Base-by-base conservation (phyloP, 108 stramenopile genomes). In the Skeletonema menzelii region DNA sequence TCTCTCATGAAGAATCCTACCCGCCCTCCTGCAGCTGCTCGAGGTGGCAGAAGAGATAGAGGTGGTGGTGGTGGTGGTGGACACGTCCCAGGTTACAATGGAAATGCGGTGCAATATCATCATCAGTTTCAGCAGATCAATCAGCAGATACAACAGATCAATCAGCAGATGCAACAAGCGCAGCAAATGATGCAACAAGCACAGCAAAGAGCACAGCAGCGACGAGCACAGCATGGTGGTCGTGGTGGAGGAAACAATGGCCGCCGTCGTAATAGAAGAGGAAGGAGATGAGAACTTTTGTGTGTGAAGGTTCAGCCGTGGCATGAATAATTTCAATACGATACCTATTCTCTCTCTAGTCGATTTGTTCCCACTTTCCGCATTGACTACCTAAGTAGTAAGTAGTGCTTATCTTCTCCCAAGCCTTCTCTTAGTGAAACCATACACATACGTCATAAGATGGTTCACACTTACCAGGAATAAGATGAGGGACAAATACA, bases 1-100 rank as follows among this genome's bases (percentile, higher is more conserved):
- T 46, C 59, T 35, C 31, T 82, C 32, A 37, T 77, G 27, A 77
- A 77, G 53, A 59, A 73, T 28, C 79, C 72, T 28, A 42, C 24
- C 8, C 37, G 65, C 22, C 57, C 35, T 63, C 12, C 56, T 24
- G 26, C 35, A n/a, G 49, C 49, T 10, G 49, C 49, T 10, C 20
- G 20, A 10, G 49, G 20, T 53, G 49, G 20, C 8, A 53, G 19
- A 22, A n/a, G 8, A 35, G 35, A 10, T 0, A 35, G 20, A 22
- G 49, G 20, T 8, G 49, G 20, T 53, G n/a, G 19, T 7, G 49
- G 20, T 8, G 49, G 20, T 53, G n/a, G 19, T 7, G 49, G 8
- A n/a, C 5, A 20, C 17, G 20, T 20, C n/a, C 49, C 19, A 0
- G 49, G 49, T 7, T 22, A 47, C 20, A 3, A 19, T 47, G 46